Evolutionary conservation across 2,329 filamentous ascomycete species (phyloP).

Genomic region (Scedosporium apiospermum): DNA sequence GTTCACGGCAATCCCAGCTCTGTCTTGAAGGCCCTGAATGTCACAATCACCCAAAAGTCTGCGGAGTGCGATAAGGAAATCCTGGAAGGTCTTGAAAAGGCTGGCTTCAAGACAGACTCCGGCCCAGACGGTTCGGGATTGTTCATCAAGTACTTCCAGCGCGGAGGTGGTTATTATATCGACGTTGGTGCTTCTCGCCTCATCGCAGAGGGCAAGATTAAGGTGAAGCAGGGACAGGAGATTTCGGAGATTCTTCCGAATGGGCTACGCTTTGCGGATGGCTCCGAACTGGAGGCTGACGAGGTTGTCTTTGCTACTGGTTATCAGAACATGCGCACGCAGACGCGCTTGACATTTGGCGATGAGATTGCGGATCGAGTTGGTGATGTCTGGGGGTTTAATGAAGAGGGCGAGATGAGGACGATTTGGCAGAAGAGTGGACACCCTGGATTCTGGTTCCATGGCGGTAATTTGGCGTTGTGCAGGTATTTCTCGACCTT

Average conservation of each 20-base stretch:
- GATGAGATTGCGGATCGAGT: conserved; percentile 49
- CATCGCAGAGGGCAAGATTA: conserved; percentile 55
- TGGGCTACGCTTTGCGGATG: conserved; percentile 42
- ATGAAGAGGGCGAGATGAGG: conserved; percentile 45
- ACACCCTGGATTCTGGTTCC: conserved; percentile 57
- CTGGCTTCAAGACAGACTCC: conserved; percentile 50
- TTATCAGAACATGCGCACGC: conserved; percentile 59
- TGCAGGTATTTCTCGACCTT: conserved; percentile 51
- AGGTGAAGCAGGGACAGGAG: conserved; percentile 49
- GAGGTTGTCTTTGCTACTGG: conserved; percentile 55
- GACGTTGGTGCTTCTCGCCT: conserved; percentile 55
- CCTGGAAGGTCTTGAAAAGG: conserved; percentile 36
- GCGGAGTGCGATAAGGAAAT: conserved; percentile 26
- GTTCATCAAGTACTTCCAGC: conserved; percentile 53
- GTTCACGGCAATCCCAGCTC: conserved; percentile 47
- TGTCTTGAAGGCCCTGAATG: conserved; percentile 50
- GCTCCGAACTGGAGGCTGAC: conserved; percentile 46
- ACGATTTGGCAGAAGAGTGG: conserved; percentile 50
- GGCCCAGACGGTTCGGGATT: conserved; percentile 49
- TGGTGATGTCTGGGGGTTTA: conserved; percentile 53
- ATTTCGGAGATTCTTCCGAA: conserved; percentile 38
- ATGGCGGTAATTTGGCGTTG: conserved; percentile 54
- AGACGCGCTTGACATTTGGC: conserved; percentile 52
- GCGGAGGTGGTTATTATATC: conserved; percentile 62
- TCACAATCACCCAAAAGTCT: conserved; percentile 26